Conservation (phyloP, 768 basidiomycete species). For the Lactarius sanguifluus region DNA sequence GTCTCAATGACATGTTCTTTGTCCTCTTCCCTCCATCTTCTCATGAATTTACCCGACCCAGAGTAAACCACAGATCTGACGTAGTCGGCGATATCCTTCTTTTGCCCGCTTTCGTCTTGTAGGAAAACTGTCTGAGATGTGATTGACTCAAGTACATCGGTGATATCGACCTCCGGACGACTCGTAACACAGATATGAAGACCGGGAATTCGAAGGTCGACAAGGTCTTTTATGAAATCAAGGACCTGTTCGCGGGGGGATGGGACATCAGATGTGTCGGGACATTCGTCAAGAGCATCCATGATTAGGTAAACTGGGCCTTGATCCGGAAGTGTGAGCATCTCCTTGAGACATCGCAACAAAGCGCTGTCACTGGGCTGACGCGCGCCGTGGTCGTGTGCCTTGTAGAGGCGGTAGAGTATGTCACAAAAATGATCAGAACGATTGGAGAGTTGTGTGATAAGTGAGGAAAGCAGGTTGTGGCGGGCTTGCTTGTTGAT, state of each 20-base stretch:
- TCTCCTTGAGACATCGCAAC: background rate
- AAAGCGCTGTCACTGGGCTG: background rate
- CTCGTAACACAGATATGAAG: background rate
- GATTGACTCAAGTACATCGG: background rate
- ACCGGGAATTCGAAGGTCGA: background rate
- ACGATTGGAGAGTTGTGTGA: background rate
- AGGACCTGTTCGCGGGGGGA: background rate
- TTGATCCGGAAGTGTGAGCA: background rate
- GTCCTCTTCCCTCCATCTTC: background rate
- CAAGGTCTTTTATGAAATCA: background rate
- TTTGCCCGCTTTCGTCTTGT: background rate
- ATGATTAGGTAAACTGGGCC: background rate
- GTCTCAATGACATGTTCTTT: background rate
- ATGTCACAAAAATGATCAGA: background rate
- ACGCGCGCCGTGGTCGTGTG: background rate
- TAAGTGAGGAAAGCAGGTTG: background rate
- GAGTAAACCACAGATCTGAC: background rate
- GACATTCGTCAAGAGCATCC: slow-evolving; percentile 4
- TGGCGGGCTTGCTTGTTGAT: background rate
- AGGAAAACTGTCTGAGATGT: background rate
- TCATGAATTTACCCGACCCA: background rate
- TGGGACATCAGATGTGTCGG: background rate
- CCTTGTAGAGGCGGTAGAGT: background rate
- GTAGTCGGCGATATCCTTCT: background rate
- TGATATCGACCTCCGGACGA: background rate